Percentiles rank a stretch among this genome's conserved stretches.
Conservation (phyloP, 176 grass and related monocot genomes). For the Eragrostis curvula region DNA sequence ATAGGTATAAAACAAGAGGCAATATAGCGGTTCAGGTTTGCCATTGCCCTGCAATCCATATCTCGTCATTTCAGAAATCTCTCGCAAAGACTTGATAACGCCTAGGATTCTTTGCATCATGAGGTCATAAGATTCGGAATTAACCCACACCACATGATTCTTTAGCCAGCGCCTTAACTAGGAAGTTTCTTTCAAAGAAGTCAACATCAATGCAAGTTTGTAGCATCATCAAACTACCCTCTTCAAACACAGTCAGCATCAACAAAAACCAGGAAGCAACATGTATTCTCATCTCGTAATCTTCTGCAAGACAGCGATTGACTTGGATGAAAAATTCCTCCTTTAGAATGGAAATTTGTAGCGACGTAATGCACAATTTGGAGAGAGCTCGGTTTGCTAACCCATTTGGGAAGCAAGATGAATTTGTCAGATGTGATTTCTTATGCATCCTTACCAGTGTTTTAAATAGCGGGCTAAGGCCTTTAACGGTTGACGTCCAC, state of each 20-base stretch:
- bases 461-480: too few species aligned
- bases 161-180: background rate
- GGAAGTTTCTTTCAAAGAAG: background rate
- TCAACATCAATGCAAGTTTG: conserved; percentile 32
- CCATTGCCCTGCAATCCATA: background rate
- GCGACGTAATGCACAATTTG: too few species aligned
- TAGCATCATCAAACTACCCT: background rate
- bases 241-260: conserved; percentile 22
- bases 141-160: background rate
- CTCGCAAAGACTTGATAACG: background rate
- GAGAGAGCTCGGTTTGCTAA: too few species aligned
- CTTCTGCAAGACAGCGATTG: background rate
- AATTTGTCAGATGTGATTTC: too few species aligned
- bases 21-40: background rate
- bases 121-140: background rate
- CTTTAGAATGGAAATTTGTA: too few species aligned
- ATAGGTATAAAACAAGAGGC: conserved; percentile 24
- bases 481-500: too few species aligned
- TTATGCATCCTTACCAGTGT: too few species aligned
- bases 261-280: conserved; percentile 27
- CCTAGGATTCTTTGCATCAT: background rate
- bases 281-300: conserved; percentile 1
- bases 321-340: background rate
- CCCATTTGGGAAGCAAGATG: too few species aligned
- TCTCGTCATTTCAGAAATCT: background rate